These are phyloP conservation scores for Arthroderma sp. DNA, from an alignment of 2,329 filamentous ascomycete genomes.

Conservation along the genomic window DNA sequence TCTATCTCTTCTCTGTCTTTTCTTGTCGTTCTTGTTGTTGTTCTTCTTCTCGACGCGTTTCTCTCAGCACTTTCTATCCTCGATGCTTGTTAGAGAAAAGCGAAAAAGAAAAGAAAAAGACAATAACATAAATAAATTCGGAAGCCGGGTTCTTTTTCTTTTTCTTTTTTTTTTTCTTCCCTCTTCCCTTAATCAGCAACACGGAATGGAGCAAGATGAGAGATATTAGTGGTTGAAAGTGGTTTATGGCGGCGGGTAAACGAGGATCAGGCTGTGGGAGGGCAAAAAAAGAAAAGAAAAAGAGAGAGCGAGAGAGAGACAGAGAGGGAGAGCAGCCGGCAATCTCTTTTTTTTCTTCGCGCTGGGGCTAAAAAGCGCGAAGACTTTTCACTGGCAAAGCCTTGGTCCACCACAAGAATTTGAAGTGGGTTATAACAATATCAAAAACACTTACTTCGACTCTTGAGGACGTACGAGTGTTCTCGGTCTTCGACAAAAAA, in stretches of 20 bases:
- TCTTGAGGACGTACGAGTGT: too few species aligned
- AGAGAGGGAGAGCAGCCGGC: background rate
- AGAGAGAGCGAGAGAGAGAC: background rate
- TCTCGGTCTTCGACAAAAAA: too few species aligned
- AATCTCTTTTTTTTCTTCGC: background rate
- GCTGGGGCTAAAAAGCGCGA: background rate
- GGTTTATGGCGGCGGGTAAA: constrained; percentile 7
- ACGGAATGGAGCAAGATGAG: background rate
- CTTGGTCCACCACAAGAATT: too few species aligned
- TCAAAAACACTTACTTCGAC: too few species aligned
- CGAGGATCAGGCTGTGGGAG: constrained; percentile 10
- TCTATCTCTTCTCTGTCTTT: too few species aligned
- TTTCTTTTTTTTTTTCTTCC: background rate
- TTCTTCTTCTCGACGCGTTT: background rate
- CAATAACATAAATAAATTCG: background rate
- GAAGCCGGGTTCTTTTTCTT: background rate
- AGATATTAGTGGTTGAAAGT: background rate
- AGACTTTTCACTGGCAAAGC: too few species aligned
- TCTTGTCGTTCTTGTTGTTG: constrained; percentile 4
- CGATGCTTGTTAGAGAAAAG: background rate
- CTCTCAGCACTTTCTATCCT: background rate
- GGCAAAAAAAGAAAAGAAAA: background rate
- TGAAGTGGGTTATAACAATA: too few species aligned
- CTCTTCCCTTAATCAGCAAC: background rate
- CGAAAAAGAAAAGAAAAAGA: constrained; percentile 2